Evolutionary conservation across 495 filamentous ascomycete genomes (phyloP).

Genomic region (Lasiosphaeria ovina): DNA sequence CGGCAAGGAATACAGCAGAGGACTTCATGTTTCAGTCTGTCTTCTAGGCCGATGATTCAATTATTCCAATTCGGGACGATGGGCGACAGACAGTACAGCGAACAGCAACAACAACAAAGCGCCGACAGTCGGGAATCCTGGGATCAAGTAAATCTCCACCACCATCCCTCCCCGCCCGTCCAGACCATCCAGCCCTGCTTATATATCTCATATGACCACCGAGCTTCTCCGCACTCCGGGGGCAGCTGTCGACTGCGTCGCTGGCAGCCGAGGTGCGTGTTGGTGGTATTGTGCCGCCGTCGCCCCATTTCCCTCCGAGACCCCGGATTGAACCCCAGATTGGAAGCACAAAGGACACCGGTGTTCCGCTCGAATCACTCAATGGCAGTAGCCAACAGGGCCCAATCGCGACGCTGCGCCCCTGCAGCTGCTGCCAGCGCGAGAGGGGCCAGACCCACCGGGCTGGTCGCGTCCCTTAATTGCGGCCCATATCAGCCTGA

Average conservation of each 20-base stretch:
- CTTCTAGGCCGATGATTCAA: not conserved
- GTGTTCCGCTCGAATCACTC: slow-evolving; percentile 13
- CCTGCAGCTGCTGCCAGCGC: slow-evolving; percentile 4
- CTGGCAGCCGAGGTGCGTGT: too few relatives aligned
- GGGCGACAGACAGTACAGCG: not conserved
- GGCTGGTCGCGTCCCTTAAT: slow-evolving; percentile 12
- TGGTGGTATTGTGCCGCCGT: not conserved
- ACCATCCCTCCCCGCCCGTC: slow-evolving; percentile 1
- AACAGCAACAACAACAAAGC: not conserved
- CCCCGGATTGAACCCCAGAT: slow-evolving; percentile 19
- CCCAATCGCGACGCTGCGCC: slow-evolving; percentile 7
- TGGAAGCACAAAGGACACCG: slow-evolving; percentile 10
- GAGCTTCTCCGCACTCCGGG: not conserved
- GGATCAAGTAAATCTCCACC: not conserved
- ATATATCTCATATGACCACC: slow-evolving; percentile 10
- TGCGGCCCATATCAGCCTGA: slow-evolving; percentile 20
- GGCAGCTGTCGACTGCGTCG: too few relatives aligned
- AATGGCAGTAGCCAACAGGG: not conserved
- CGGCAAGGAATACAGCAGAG: slow-evolving; percentile 16
- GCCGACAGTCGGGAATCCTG: slow-evolving; percentile 3
- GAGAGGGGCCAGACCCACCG: slow-evolving; percentile 8
- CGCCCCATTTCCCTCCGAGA: slow-evolving; percentile 5
- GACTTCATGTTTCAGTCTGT: slow-evolving; percentile 17
- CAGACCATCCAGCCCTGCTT: slow-evolving; percentile 11
- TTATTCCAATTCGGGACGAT: slow-evolving; percentile 10